These are phyloP conservation scores for Isabelozyma pseudorhagii DNA, from an alignment of 805 yeast genomes.

Conservation along the genomic window DNA sequence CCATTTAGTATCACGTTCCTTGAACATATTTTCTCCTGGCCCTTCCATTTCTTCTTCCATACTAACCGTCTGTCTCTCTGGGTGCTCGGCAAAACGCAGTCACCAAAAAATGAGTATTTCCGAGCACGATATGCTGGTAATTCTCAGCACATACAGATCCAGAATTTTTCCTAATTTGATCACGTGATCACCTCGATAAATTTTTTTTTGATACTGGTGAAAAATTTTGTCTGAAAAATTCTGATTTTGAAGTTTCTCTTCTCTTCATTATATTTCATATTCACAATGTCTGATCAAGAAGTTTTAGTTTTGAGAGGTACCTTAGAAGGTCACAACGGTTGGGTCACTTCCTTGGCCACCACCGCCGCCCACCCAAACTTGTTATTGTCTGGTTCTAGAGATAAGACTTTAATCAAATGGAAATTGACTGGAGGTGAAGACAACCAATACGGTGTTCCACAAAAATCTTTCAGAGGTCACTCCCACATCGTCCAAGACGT, in stretches of 20 bases:
- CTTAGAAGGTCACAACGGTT: constrained; percentile 81
- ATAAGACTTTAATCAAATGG: constrained; percentile 98
- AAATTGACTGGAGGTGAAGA: constrained; percentile 92
- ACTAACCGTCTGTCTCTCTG: background rate
- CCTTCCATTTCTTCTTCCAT: no score
- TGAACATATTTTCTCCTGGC: background rate
- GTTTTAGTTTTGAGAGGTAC: constrained; percentile 99
- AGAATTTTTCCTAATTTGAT: constrained; percentile 1
- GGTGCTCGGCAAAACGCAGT: constrained; percentile 32
- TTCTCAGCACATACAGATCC: constrained; percentile 13
- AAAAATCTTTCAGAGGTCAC: constrained; percentile 97
- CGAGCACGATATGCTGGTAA: constrained; percentile 31
- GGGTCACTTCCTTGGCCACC: constrained; percentile 99
- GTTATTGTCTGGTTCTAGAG: constrained; percentile 97
- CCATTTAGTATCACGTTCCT: no score
- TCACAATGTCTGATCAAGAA: constrained; percentile 77
- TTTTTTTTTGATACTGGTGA: constrained; percentile 5
- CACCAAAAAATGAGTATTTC: constrained; percentile 34
- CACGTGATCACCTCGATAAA: constrained; percentile 2
- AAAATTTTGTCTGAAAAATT: constrained; percentile 14
- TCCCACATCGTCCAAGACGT: constrained; percentile 98
- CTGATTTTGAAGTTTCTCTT: constrained; percentile 1
- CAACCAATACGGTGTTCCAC: constrained; percentile 93
- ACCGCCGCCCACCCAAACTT: constrained; percentile 97
- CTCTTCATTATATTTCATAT: background rate